Evolutionary conservation across 73 alveolate genomes (phyloP).

Genomic region (Paramecium bursaria): DNA sequence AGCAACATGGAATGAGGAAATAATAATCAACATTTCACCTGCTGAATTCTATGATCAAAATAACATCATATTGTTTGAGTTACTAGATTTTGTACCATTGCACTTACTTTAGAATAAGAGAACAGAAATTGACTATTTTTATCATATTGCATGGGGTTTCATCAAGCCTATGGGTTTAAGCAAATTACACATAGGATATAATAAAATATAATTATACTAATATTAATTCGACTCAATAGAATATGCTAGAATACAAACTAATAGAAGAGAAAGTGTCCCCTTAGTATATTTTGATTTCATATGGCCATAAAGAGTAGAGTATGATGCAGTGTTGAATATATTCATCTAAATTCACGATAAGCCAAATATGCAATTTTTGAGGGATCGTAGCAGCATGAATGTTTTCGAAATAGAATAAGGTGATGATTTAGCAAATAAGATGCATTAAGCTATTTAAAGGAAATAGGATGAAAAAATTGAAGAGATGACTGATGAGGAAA

Average conservation of each 20-base stretch:
- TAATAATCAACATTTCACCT: conserved; percentile 85
- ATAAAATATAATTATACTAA: conserved; percentile 88
- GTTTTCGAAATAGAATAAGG: conserved; percentile 69
- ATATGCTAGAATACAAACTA: conserved; percentile 53
- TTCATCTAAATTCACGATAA: background rate
- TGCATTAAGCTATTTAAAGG: background rate
- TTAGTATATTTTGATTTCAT: conserved; percentile 82
- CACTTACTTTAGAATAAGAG: conserved; percentile 71
- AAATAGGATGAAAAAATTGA: conserved; percentile 18
- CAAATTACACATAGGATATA: conserved; percentile 84
- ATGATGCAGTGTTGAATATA: conserved; percentile 74
- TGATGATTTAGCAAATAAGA: conserved; percentile 40
- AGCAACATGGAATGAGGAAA: conserved; percentile 94
- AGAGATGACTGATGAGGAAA: conserved; percentile 65
- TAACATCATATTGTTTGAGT: conserved; percentile 91
- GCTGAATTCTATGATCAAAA: conserved; percentile 79
- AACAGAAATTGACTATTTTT: conserved; percentile 78
- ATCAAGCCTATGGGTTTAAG: conserved; percentile 93
- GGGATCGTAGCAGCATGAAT: conserved; percentile 16
- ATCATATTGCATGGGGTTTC: conserved; percentile 98
- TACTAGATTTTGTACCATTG: conserved; percentile 90
- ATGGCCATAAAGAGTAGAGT: conserved; percentile 76
- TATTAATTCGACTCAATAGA: conserved; percentile 76
- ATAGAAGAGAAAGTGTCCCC: conserved; percentile 75
- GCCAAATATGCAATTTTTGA: conserved; percentile 24